A percentile compares a stretch with the other conserved stretches of the same genome.
Conservation (phyloP, 176 grass and related monocot genomes). For the Calamus simplicifolius region DNA sequence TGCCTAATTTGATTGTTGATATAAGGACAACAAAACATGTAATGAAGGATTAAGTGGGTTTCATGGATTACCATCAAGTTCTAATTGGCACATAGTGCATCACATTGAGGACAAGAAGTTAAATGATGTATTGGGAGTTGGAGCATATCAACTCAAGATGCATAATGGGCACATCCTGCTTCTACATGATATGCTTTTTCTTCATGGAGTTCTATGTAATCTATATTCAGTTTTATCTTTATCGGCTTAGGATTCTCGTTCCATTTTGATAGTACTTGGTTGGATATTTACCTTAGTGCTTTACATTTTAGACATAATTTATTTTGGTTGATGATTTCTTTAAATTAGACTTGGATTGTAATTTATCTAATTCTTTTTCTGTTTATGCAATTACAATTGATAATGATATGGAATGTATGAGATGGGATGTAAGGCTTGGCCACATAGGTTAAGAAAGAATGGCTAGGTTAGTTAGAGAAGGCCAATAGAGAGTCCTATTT, state of each 20-base stretch:
- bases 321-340: too few relatives aligned
- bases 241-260: not conserved
- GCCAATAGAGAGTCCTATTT: not conserved
- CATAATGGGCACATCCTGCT: too few relatives aligned
- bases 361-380: not conserved
- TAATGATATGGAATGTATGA: not conserved
- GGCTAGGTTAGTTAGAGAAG: not conserved
- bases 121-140: not conserved
- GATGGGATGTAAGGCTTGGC: not conserved
- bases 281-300: too few relatives aligned
- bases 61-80: not conserved
- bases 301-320: too few relatives aligned
- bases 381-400: not conserved
- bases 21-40: not conserved
- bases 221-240: too few relatives aligned
- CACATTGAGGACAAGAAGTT: not conserved
- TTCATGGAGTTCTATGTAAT: too few relatives aligned
- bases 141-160: too few relatives aligned
- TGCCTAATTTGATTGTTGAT: not conserved
- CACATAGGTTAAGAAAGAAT: not conserved
- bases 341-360: not conserved
- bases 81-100: too few relatives aligned
- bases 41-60: not conserved
- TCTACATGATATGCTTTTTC: too few relatives aligned
- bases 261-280: not conserved